Evolutionary conservation across 1,139 yeast species (phyloP), one percentile per base, ranked within the genome.

Genomic region (Fermentozyma sake): DNA sequence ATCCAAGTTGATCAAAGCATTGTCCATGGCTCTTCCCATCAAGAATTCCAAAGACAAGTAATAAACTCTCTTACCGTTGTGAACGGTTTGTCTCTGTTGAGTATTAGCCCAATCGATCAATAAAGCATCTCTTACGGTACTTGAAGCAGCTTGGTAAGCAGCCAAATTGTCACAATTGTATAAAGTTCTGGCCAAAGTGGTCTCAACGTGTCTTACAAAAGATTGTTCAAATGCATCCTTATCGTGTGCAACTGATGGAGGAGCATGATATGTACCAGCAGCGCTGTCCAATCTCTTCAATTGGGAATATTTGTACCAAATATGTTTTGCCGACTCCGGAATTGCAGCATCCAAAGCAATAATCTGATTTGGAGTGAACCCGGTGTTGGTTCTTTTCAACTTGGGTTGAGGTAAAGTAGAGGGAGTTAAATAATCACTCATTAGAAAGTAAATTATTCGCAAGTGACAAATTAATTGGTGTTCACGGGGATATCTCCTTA

Each of bases 11-110:
- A 86, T 82, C 61, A 89, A 64, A 21, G 96, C 96, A 54, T 87
- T 89, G 58, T 89, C 96, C 72, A 89, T 69, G 27, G 96, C 96
- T 47, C 95, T 74, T 25, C 97, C 96, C 95, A 89, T 86, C 41
- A 89, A 66, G 53, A 86, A 89, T 59, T 89, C 96, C 43, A 89
- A 67, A 3, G 95, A 83, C 38, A 87, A 59, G 53, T 87, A 89
- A 59, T 89, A 89, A 24, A 87, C 80, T 40, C 96, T 68, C 60
- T 89, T 89, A 30, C 85, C 86, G 52, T 84, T 95, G 44, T 76
- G 77, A 30, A 82, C 58, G 12, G 96, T 85, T 55, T 85, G 93
- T 44, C 76, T 72, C 56, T 87, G 96, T 59, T 87, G 96, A 28
- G 96, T 87, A 54, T 81, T 80, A 50, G 89, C 86, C 96, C 96